Base-by-base conservation (phyloP, 345 rosid species). In the Aegle marmelos region DNA sequence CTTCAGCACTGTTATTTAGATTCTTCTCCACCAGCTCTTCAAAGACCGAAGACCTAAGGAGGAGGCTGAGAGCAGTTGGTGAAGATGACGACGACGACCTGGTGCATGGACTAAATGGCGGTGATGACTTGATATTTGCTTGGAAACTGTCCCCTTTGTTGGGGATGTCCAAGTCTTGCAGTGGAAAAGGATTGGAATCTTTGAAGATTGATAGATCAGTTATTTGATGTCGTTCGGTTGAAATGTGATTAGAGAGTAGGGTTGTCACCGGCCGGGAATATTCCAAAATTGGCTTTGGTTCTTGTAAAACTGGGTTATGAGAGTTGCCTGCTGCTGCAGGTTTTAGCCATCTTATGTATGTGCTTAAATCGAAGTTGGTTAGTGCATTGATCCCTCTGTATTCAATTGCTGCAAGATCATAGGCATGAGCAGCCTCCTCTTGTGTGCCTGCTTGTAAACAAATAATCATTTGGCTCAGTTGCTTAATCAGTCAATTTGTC, bases 371-470 rank as follows among this genome's bases (percentile, higher is more conserved):
- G 50, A 88, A 88, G 83, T 88, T 88, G 76, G 88, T 88, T 4
- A 88, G 82, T 56, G 91, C 91, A 78, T 83, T 88, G 78, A 88
- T 83, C 54, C 91, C 91, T 78, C 88, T 83, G 67, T 86, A 83
- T 19, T 88, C 91, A 24, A 86, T 83, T 63, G 89, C 91, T 13
- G 89, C 91, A 9, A 88, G 85, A 60, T 88, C 89, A 69, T 88
- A 86, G 7, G 89, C 88, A 28, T 71, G 86, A 53, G 89, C 89
- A 30, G 91, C 91, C 85, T 88, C 89, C 78, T 88, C 89, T 60
- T 88, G 88, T 4, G 89, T 86, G 63, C 88, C 89, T 86, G 34
- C 13, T 11, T 13, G 50, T 27, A 59, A n/a, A 31, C 25, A 59
- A 45, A 58, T 45, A 13, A 65, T 19, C 27, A 21, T 5, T 33